Conservation (phyloP, 2,329 filamentous ascomycete species). For the Microdochium nivale region DNA sequence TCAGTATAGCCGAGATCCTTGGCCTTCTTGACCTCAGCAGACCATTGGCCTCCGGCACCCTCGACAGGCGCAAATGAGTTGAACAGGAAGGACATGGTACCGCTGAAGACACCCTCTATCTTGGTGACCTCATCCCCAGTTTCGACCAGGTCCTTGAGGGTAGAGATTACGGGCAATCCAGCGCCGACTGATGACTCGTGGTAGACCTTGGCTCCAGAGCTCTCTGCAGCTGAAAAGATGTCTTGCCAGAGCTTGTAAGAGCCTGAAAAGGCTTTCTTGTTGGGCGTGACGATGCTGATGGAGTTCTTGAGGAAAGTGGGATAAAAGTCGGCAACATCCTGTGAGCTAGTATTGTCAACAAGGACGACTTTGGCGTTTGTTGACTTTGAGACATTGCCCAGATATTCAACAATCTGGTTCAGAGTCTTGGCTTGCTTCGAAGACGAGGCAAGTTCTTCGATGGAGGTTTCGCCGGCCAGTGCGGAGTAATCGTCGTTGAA, state of each 20-base stretch:
- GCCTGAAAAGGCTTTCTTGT: conserved; percentile 96
- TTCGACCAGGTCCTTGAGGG: conserved; percentile 85
- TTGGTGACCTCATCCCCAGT: conserved; percentile 87
- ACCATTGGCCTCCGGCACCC: conserved; percentile 74
- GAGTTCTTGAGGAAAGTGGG: conserved; percentile 72
- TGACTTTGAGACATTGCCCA: conserved; percentile 57
- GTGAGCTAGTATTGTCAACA: conserved; percentile 92
- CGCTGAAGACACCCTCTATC: conserved; percentile 96
- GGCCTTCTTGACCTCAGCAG: conserved; percentile 82
- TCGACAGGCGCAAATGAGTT: conserved; percentile 86
- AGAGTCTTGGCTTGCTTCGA: conserved; percentile 57
- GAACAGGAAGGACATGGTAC: conserved; percentile 97
- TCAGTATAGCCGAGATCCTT: conserved; percentile 91
- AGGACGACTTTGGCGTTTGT: conserved; percentile 60
- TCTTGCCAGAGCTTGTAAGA: conserved; percentile 74
- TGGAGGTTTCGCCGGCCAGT: conserved; percentile 50
- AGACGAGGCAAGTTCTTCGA: conserved; percentile 56
- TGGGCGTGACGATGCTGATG: conserved; percentile 88
- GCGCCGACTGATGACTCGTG: conserved; percentile 94
- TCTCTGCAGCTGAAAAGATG: conserved; percentile 68
- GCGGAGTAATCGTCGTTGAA: conserved; percentile 65
- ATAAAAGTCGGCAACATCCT: conserved; percentile 76
- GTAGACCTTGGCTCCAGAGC: conserved; percentile 73
- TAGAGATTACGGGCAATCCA: conserved; percentile 87
- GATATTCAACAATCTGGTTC: conserved; percentile 66